Evolutionary conservation across 129 eudicot species (phyloP).

Genomic region (Lactuca saligna): DNA sequence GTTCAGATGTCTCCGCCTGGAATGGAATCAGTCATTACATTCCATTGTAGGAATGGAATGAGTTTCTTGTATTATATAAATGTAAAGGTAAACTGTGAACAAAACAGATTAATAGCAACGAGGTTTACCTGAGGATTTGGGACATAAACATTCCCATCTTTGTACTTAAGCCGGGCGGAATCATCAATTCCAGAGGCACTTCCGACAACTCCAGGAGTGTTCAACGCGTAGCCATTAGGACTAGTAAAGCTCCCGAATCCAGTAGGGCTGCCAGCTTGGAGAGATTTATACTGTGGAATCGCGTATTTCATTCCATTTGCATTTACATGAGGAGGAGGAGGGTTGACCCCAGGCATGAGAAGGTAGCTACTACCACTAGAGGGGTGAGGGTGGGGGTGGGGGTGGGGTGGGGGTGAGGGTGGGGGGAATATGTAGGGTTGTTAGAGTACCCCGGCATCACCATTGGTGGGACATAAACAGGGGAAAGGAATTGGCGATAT

Average conservation of each 20-base stretch:
- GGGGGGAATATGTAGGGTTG: conserved; percentile 68
- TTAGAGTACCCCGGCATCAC: conserved; percentile 78
- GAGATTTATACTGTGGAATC: conserved; percentile 74
- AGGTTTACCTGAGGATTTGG: conserved; percentile 82
- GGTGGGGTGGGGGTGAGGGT: conserved; percentile 39
- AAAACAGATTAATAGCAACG: neutral
- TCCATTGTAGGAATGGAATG: neutral
- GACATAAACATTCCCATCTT: conserved; percentile 76
- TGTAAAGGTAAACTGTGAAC: neutral
- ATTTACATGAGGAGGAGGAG: conserved; percentile 70
- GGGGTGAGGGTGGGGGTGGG: conserved; percentile 49
- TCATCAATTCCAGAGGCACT: conserved; percentile 70
- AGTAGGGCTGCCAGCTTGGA: conserved; percentile 76
- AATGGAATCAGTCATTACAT: neutral
- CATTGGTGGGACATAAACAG: conserved; percentile 91
- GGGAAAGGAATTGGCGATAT: conserved; percentile 77
- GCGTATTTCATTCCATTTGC: conserved; percentile 68
- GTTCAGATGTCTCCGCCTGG: conserved; percentile 92
- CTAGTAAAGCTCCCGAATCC: conserved; percentile 76
- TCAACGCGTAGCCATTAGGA: conserved; percentile 79
- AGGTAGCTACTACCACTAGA: conserved; percentile 76
- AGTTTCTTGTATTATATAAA: no score
- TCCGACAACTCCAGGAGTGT: conserved; percentile 77
- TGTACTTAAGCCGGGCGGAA: conserved; percentile 77
- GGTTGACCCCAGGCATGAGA: conserved; percentile 82